Evolutionary conservation across 805 yeast species (phyloP).

Genomic region (Metschnikowia cerradonensis): DNA sequence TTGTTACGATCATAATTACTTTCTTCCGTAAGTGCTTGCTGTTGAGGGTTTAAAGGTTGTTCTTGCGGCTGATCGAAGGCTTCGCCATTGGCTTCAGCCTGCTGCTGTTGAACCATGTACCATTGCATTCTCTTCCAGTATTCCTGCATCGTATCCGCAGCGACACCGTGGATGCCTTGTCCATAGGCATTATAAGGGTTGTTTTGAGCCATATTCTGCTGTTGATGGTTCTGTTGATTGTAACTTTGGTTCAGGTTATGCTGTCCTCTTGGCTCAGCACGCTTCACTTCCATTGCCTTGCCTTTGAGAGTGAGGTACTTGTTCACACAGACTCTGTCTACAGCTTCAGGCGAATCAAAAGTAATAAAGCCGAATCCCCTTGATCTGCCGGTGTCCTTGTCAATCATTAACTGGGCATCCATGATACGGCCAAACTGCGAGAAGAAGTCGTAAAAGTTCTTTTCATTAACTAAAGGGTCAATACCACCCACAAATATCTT

Average conservation of each 20-base stretch:
- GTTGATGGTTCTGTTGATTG: constrained; percentile 21
- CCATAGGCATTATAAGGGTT: constrained; percentile 25
- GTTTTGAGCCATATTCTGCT: constrained; percentile 28
- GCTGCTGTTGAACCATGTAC: constrained; percentile 59
- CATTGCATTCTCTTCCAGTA: constrained; percentile 65
- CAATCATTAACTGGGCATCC: constrained; percentile 96
- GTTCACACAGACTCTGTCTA: constrained; percentile 79
- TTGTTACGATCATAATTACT: constrained; percentile 19
- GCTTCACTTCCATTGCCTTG: constrained; percentile 75
- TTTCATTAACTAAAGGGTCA: constrained; percentile 88
- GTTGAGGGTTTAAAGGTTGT: constrained; percentile 43
- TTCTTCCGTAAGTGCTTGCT: constrained; percentile 20
- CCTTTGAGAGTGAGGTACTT: constrained; percentile 83
- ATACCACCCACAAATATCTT: constrained; percentile 97
- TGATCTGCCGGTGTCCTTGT: constrained; percentile 93
- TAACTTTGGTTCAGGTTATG: constrained; percentile 41
- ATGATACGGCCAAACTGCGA: constrained; percentile 85
- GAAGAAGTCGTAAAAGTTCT: constrained; percentile 82
- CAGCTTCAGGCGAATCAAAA: constrained; percentile 91
- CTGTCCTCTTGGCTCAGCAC: constrained; percentile 79
- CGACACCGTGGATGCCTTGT: constrained; percentile 17
- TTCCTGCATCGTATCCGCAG: constrained; percentile 58
- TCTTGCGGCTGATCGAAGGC: constrained; percentile 29
- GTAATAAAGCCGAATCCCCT: constrained; percentile 98
- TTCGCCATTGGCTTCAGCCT: constrained; percentile 24